A percentile compares a stretch with the other conserved stretches of the same genome.
Evolutionary conservation across 768 basidiomycete genomes (phyloP).

Genomic region (Rubroboletus pulcherrimus): DNA sequence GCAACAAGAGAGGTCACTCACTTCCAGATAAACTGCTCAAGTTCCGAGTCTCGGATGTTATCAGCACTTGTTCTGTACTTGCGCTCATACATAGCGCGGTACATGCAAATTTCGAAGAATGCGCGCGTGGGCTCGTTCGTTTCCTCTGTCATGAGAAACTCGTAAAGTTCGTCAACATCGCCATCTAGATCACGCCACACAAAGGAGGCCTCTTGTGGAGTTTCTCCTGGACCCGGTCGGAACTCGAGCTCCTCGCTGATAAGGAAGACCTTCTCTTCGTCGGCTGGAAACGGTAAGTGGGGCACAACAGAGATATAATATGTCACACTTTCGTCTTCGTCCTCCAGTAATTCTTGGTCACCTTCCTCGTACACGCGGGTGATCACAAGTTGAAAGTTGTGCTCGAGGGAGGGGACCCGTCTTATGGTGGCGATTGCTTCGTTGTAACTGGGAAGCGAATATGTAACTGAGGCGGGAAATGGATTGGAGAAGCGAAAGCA

Average conservation of each 20-base stretch:
- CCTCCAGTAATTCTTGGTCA: slow-evolving; percentile 90
- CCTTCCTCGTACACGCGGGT: slow-evolving; percentile 98
- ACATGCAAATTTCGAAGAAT: slow-evolving; percentile 92
- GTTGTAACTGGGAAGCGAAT: slow-evolving; percentile 62
- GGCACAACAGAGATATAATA: not conserved
- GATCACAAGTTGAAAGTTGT: slow-evolving; percentile 87
- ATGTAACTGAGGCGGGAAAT: not conserved
- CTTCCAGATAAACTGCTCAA: slow-evolving; percentile 82
- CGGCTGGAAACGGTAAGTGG: slow-evolving; percentile 49
- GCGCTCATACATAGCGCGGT: slow-evolving; percentile 95
- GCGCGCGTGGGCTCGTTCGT: slow-evolving; percentile 75
- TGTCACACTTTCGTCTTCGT: slow-evolving; percentile 80
- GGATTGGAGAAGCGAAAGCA: slow-evolving; percentile 25
- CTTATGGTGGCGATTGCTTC: slow-evolving; percentile 95
- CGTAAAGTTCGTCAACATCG: slow-evolving; percentile 89
- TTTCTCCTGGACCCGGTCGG: slow-evolving; percentile 63
- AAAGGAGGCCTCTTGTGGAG: slow-evolving; percentile 76
- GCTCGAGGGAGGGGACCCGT: slow-evolving; percentile 69
- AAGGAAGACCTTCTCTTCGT: slow-evolving; percentile 90
- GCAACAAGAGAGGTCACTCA: slow-evolving; percentile 38
- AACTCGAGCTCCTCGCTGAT: slow-evolving; percentile 90
- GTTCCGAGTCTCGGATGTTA: slow-evolving; percentile 57
- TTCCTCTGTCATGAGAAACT: slow-evolving; percentile 79
- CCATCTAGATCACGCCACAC: slow-evolving; percentile 91
- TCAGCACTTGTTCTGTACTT: slow-evolving; percentile 77